A percentile compares a stretch with the other conserved stretches of the same genome.
Conservation (phyloP, 768 basidiomycete species). For the Collybia sp. region DNA sequence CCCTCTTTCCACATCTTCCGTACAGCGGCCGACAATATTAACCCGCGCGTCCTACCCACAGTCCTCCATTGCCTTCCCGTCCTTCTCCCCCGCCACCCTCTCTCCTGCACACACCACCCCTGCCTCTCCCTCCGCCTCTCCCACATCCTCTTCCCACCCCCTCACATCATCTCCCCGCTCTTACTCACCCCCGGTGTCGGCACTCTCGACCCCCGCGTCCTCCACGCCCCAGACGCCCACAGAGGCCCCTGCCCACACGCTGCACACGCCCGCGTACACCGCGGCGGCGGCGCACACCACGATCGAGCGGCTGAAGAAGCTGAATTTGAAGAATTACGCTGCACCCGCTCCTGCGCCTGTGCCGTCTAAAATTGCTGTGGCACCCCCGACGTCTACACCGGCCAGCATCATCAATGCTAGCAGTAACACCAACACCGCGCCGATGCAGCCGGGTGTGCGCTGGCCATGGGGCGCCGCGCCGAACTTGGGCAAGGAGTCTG, state of each 20-base stretch:
- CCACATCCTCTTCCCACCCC: too few relatives aligned
- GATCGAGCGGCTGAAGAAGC: slow-evolving; percentile 25
- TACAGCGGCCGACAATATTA: too few relatives aligned
- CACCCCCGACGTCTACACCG: slow-evolving; percentile 1
- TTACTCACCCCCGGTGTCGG: slow-evolving; percentile 2
- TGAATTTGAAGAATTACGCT: slow-evolving; percentile 47
- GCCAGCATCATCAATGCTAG: not conserved
- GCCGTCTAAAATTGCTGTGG: too few relatives aligned
- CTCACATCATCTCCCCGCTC: slow-evolving; percentile 3
- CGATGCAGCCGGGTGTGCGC: slow-evolving; percentile 3
- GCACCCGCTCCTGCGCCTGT: slow-evolving; percentile 25
- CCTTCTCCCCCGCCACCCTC: slow-evolving; percentile 6
- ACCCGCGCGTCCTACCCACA: too few relatives aligned
- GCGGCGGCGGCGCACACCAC: slow-evolving; percentile 28
- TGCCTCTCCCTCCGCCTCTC: not conserved
- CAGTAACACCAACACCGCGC: not conserved
- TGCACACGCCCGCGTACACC: slow-evolving; percentile 9
- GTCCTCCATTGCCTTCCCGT: not conserved
- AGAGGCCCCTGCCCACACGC: not conserved
- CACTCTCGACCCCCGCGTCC: not conserved
- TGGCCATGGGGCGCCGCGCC: slow-evolving; percentile 13
- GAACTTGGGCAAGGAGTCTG: not conserved
- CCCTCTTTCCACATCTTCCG: too few relatives aligned
- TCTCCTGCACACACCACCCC: not conserved
- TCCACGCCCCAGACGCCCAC: slow-evolving; percentile 6